Evolutionary conservation across 2,329 filamentous ascomycete genomes (phyloP).

Genomic region (Xylariales sp.): DNA sequence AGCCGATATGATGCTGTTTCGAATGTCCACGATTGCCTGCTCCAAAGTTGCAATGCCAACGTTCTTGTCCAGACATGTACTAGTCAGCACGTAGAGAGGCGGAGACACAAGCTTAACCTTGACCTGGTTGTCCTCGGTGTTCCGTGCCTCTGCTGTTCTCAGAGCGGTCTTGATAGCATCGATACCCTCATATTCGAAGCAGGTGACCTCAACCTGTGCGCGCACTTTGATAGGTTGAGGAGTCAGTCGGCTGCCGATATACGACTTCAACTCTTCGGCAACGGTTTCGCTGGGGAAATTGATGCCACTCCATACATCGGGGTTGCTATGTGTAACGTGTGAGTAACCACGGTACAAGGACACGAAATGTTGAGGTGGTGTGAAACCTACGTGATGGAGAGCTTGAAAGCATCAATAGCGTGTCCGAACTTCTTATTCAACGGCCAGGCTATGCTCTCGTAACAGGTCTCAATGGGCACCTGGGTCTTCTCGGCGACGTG

Average conservation of each 20-base stretch:
- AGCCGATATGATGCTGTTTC: conserved; percentile 69
- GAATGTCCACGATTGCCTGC: conserved; percentile 84
- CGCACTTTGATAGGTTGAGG: conserved; percentile 99
- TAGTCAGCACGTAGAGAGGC: conserved; percentile 92
- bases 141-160: conserved; percentile 84
- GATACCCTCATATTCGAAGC: conserved; percentile 95
- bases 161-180: conserved; percentile 95
- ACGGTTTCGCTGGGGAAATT: conserved; percentile 81
- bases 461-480: conserved; percentile 88
- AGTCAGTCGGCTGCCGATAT: conserved; percentile 95
- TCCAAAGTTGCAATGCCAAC: conserved; percentile 80
- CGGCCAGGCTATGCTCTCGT: conserved; percentile 94
- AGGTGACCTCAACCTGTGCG: conserved; percentile 94
- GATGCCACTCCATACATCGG: conserved; percentile 92
- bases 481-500: conserved; percentile 97
- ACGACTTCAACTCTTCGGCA: conserved; percentile 84
- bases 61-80: conserved; percentile 89
- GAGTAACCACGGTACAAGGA: neutral
- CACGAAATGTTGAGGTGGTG: conserved; percentile 13
- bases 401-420: conserved; percentile 96
- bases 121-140: conserved; percentile 88
- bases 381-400: conserved; percentile 80
- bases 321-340: conserved; percentile 56
- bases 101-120: conserved; percentile 99
- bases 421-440: conserved; percentile 97